Conservation (phyloP, 1,139 yeast species). For the Candida sojae region DNA sequence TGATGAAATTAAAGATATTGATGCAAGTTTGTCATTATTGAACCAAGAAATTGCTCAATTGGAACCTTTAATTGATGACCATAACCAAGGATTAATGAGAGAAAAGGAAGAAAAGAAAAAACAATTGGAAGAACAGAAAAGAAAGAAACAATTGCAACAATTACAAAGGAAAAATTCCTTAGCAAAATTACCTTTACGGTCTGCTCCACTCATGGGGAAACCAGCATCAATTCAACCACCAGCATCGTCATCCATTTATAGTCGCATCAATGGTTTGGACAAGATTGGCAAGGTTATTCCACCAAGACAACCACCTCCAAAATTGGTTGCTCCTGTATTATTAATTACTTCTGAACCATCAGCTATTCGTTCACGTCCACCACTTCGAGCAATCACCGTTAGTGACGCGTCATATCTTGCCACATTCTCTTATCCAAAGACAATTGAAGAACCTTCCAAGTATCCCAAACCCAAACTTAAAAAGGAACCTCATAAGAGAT, state of each 20-base stretch:
- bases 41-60: conserved; percentile 45
- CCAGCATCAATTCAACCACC: conserved; percentile 53
- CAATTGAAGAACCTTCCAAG: conserved; percentile 32
- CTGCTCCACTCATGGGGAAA: conserved; percentile 43
- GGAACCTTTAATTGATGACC: conserved; percentile 41
- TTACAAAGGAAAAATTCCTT: conserved; percentile 15
- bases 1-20: conserved; percentile 20
- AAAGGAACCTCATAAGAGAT: conserved; percentile 31
- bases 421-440: conserved; percentile 36
- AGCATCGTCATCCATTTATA: conserved; percentile 22
- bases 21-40: conserved; percentile 31
- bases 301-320: conserved; percentile 37
- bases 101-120: conserved; percentile 25
- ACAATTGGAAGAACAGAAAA: conserved; percentile 24
- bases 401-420: conserved; percentile 22
- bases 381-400: conserved; percentile 27
- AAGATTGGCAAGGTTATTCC: conserved; percentile 12
- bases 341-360: conserved; percentile 23
- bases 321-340: conserved; percentile 37
- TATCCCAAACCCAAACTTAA: conserved; percentile 51
- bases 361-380: conserved; percentile 19
- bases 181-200: conserved; percentile 14
- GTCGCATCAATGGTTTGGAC: conserved; percentile 9
- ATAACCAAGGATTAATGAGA: conserved; percentile 29
- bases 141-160: conserved; percentile 21